Conservation (phyloP, 805 yeast genomes). For the Saccharomycopsis babjevae region DNA sequence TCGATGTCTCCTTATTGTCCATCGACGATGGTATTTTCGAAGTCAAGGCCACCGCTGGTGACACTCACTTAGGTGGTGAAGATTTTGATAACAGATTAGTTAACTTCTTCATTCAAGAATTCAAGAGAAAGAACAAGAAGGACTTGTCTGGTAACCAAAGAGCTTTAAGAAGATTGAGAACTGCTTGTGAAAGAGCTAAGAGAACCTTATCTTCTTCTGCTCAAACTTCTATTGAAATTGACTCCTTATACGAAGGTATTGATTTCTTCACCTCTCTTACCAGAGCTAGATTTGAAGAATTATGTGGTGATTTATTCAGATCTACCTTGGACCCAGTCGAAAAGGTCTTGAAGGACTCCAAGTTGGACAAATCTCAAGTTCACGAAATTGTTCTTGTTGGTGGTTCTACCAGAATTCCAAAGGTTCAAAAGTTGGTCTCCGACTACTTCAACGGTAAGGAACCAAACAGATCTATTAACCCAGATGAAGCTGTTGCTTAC, state of each 20-base stretch:
- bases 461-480: conserved; percentile 96
- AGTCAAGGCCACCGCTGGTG: conserved; percentile 82
- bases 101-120: conserved; percentile 85
- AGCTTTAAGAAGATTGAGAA: conserved; percentile 96
- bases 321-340: conserved; percentile 93
- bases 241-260: conserved; percentile 91
- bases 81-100: conserved; percentile 97
- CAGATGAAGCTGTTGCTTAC: conserved; percentile 98
- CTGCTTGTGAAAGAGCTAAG: conserved; percentile 99
- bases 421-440: conserved; percentile 91
- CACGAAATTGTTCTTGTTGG: conserved; percentile 95
- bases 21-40: conserved; percentile 95
- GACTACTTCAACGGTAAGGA: conserved; percentile 98
- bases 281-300: conserved; percentile 98
- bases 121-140: conserved; percentile 97
- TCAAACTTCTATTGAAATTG: conserved; percentile 93
- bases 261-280: conserved; percentile 97
- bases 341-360: conserved; percentile 89
- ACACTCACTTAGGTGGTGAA: conserved; percentile 96
- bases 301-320: conserved; percentile 93
- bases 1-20: conserved; percentile 89
- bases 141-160: conserved; percentile 89
- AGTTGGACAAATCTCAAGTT: conserved; percentile 84
- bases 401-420: conserved; percentile 99
- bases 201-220: conserved; percentile 96